A percentile compares a stretch with the other conserved stretches of the same genome.
phyloP scores from a whole-genome alignment of 2,329 filamentous ascomycete genomes.

The Ophiostoma perfectum region DNA sequence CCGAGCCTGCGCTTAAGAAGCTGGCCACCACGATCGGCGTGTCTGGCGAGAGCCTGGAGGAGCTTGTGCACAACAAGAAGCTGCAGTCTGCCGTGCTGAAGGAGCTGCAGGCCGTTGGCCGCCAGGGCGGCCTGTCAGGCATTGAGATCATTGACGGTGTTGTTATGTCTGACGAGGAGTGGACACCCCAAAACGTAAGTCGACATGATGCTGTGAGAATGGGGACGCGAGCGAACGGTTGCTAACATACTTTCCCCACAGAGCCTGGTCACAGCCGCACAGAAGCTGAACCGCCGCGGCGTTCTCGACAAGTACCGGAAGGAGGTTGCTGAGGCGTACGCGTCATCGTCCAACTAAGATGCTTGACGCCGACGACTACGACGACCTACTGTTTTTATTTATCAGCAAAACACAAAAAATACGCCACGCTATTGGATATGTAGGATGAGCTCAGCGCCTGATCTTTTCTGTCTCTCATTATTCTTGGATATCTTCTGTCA shows the following conservation, averaged over 20 bases:
- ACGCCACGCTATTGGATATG: not conserved
- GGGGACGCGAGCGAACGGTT: too few relatives aligned
- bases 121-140: constrained; percentile 55
- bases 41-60: constrained; percentile 54
- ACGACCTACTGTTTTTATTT: not conserved
- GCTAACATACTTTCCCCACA: constrained; percentile 31
- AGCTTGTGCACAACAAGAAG: constrained; percentile 63
- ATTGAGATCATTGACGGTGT: constrained; percentile 69
- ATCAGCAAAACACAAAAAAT: not conserved
- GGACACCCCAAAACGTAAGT: constrained; percentile 69
- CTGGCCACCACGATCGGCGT: constrained; percentile 42
- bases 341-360: constrained; percentile 29
- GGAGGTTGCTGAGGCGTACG: constrained; percentile 58
- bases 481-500: not conserved
- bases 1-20: constrained; percentile 51
- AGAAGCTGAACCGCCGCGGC: constrained; percentile 66
- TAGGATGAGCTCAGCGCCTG: not conserved
- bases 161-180: constrained; percentile 66
- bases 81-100: constrained; percentile 57
- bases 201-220: too few relatives aligned
- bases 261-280: constrained; percentile 62
- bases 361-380: not conserved
- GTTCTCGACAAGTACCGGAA: constrained; percentile 58
- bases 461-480: not conserved
- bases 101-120: constrained; percentile 58